Base-by-base conservation (phyloP, 768 basidiomycete species). In the Leucocoprinus leucothites region DNA sequence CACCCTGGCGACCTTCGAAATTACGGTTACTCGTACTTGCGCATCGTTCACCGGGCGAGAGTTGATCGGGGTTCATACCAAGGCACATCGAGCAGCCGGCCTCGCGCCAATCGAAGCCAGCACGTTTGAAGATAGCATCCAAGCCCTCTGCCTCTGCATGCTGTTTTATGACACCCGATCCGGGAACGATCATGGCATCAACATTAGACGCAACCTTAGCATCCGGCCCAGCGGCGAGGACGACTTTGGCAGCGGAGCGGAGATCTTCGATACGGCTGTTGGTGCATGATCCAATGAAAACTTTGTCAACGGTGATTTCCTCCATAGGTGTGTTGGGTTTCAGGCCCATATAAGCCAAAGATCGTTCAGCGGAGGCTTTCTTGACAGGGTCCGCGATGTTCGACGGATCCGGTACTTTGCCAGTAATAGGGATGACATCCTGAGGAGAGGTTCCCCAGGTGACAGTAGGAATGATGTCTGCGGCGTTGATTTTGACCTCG, bases 11-110 rank as follows among this genome's bases (percentile, higher is more conserved):
- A 48, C 91, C 92, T 72, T 95, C 91, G 61, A 96, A 94, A 73
- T 96, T 95, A 56, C 93, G 84, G 72, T 95, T 94, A 63, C 90
- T 92, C 35, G 93, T 95, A 61, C 90, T 92, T 9, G 93, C 93
- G 64, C 93, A 95, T 42, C 93, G 86, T 64, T 87, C 80, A 13
- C 88, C 86, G 1, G 91, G 90, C 16, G 81, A 78, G 48, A 96
- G 75, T 65, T 94, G 91, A 70, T 96, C 93, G 11, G 92, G 90
- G 70, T 96, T 96, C 93, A 96, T 96, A 40, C 92, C 93, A 61
- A 96, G 71, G 72, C 93, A 96, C 93, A 96, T 96, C 14, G 93
- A 96, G 67, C 93, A 96, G 31, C 93, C 93, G 28, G 93, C 93
- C 70, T 96, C 93, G 49, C 93, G 82, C 93, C 93, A 95, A 65